Conservation (phyloP, 2,329 filamentous ascomycete species). For the Colletotrichum kahawae region DNA sequence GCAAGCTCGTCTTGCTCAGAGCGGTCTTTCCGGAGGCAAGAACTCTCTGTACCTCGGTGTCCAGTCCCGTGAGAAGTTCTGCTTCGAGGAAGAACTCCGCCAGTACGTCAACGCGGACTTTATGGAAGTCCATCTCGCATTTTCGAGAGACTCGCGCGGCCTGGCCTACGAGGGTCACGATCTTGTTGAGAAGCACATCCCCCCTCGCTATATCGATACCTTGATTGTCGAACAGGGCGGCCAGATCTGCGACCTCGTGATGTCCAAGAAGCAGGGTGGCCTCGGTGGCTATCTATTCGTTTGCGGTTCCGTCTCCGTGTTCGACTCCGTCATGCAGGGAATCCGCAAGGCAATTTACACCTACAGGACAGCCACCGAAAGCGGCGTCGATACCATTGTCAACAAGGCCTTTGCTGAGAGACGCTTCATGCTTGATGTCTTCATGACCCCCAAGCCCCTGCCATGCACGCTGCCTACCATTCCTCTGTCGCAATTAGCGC, state of each 20-base stretch:
- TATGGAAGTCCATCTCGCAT: slow-evolving; percentile 58
- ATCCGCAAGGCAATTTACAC: slow-evolving; percentile 60
- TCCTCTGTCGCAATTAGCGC: slow-evolving; percentile 52
- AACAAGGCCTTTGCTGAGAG: slow-evolving; percentile 59
- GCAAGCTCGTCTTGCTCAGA: slow-evolving; percentile 46
- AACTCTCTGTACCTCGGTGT: slow-evolving; percentile 58
- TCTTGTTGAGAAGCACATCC: slow-evolving; percentile 53
- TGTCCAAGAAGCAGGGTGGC: slow-evolving; percentile 61
- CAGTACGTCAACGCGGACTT: slow-evolving; percentile 49
- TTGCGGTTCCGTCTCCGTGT: slow-evolving; percentile 38
- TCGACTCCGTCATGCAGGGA: slow-evolving; percentile 60
- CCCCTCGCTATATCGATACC: slow-evolving; percentile 57
- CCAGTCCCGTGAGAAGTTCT: slow-evolving; percentile 56
- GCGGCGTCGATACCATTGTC: slow-evolving; percentile 53
- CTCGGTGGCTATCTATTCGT: slow-evolving; percentile 33
- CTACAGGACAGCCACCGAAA: slow-evolving; percentile 55
- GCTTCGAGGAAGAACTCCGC: slow-evolving; percentile 53
- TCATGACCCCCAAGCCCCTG: slow-evolving; percentile 59
- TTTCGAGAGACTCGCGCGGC: slow-evolving; percentile 54
- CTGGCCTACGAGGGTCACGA: slow-evolving; percentile 50
- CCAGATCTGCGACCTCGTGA: slow-evolving; percentile 57
- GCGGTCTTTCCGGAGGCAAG: slow-evolving; percentile 40
- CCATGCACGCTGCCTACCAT: slow-evolving; percentile 56
- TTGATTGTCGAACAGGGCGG: slow-evolving; percentile 56
- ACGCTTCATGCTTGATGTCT: slow-evolving; percentile 61